Evolutionary conservation across 1,284 basidiomycete species (phyloP).

Genomic region (Flammula alnicola): DNA sequence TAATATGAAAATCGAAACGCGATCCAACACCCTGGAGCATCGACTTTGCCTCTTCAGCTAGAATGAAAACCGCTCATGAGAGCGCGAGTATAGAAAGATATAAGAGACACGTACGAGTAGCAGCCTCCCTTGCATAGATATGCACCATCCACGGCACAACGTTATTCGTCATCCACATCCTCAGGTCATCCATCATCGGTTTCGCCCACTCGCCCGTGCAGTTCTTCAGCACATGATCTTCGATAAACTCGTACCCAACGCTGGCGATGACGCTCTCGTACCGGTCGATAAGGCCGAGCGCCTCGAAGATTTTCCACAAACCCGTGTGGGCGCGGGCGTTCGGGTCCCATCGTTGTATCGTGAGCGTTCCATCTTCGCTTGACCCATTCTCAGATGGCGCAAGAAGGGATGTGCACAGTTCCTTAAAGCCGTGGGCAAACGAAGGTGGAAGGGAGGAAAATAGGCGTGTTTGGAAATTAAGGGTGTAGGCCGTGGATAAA

Average conservation of each 20-base stretch:
- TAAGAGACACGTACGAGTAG: conserved; percentile 47
- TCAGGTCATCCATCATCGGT: conserved; percentile 63
- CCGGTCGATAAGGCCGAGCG: conserved; percentile 80
- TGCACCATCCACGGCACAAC: conserved; percentile 85
- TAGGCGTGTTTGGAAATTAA: conserved; percentile 71
- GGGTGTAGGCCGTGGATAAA: conserved; percentile 61
- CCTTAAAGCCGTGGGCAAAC: conserved; percentile 68
- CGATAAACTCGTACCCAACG: conserved; percentile 86
- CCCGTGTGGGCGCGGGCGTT: conserved; percentile 29
- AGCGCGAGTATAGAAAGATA: conserved; percentile 19
- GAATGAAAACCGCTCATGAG: conserved; percentile 30
- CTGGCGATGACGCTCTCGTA: conserved; percentile 85
- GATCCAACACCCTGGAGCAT: conserved; percentile 84
- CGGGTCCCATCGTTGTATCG: conserved; percentile 8
- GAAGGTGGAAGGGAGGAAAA: conserved; percentile 68
- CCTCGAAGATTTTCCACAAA: conserved; percentile 73
- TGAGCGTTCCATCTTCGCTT: conserved; percentile 9
- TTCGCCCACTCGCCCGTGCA: conserved; percentile 75
- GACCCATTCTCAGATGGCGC: conserved; percentile 38
- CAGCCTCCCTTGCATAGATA: conserved; percentile 73
- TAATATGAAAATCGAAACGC: conserved; percentile 90
- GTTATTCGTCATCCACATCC: conserved; percentile 77
- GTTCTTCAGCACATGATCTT: conserved; percentile 66
- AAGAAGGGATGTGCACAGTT: conserved; percentile 63
- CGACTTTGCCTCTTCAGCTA: conserved; percentile 70